A percentile compares a stretch with the other conserved stretches of the same genome.
phyloP scores from a whole-genome alignment of 2,329 filamentous ascomycete genomes.

The Penicillium psychrosexuale region DNA sequence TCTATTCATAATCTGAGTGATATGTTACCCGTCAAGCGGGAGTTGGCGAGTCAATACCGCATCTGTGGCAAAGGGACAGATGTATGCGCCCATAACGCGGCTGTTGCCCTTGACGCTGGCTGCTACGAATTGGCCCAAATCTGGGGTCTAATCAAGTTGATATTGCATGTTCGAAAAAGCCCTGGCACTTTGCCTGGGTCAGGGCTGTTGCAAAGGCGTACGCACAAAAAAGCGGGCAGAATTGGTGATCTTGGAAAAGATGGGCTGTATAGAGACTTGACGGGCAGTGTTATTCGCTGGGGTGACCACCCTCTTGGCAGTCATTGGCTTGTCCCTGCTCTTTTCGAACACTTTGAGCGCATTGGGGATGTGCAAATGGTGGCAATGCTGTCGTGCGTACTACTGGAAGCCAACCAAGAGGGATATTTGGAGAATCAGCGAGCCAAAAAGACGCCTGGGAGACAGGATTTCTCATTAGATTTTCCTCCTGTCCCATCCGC shows the following conservation, averaged over 20 bases:
- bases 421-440: slow-evolving; percentile 30
- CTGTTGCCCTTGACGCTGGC: slow-evolving; percentile 68
- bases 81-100: slow-evolving; percentile 80
- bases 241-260: slow-evolving; percentile 32
- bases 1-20: slow-evolving; percentile 68
- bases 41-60: slow-evolving; percentile 73
- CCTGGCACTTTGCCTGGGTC: slow-evolving; percentile 61
- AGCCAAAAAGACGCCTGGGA: slow-evolving; percentile 39
- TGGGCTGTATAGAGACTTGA: slow-evolving; percentile 34
- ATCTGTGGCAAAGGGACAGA: slow-evolving; percentile 80
- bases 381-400: slow-evolving; percentile 62
- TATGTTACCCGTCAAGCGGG: slow-evolving; percentile 72
- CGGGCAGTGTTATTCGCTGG: slow-evolving; percentile 53
- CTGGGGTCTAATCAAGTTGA: slow-evolving; percentile 76
- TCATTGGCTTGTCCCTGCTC: slow-evolving; percentile 54
- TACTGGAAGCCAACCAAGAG: slow-evolving; percentile 50
- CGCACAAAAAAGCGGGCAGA: slow-evolving; percentile 32
- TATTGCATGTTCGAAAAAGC: slow-evolving; percentile 74
- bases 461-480: slow-evolving; percentile 47
- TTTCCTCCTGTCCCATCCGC: slow-evolving; percentile 46
- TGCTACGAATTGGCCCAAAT: slow-evolving; percentile 71
- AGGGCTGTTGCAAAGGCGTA: slow-evolving; percentile 58
- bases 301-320: slow-evolving; percentile 56
- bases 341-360: slow-evolving; percentile 59
- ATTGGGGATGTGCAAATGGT: slow-evolving; percentile 64